Conservation (phyloP, 768 basidiomycete genomes). For the Termitomyces heimii region DNA sequence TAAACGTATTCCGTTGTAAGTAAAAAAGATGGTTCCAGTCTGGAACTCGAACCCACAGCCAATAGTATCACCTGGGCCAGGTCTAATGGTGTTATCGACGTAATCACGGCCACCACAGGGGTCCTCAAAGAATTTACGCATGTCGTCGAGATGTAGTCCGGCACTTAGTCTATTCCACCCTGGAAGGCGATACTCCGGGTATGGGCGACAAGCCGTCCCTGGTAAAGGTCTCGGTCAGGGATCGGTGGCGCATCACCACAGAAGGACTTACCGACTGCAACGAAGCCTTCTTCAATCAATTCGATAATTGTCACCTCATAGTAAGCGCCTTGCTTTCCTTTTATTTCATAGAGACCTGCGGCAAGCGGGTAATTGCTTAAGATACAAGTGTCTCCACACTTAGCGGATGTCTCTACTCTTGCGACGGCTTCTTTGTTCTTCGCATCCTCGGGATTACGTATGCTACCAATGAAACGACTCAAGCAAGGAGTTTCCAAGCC, state of each 20-base stretch:
- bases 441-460: constrained; percentile 29
- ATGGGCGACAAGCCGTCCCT: constrained; percentile 64
- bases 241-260: not conserved
- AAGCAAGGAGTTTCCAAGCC: constrained; percentile 35
- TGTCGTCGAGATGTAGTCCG: constrained; percentile 63
- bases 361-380: constrained; percentile 56
- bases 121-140: constrained; percentile 71
- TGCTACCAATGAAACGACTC: constrained; percentile 38
- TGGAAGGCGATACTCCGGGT: constrained; percentile 60
- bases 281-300: constrained; percentile 44
- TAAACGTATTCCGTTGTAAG: constrained; percentile 53
- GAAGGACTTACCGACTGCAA: constrained; percentile 46
- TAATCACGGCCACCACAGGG: constrained; percentile 60
- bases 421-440: constrained; percentile 28
- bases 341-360: constrained; percentile 53
- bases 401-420: constrained; percentile 31
- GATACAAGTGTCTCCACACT: constrained; percentile 47
- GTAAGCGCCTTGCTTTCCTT: constrained; percentile 52
- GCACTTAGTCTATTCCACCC: constrained; percentile 69
- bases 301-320: constrained; percentile 52
- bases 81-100: constrained; percentile 18
- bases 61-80: constrained; percentile 43
- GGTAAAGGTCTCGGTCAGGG: not conserved
- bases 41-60: constrained; percentile 63
- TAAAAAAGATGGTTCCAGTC: constrained; percentile 52